Evolutionary conservation across 768 basidiomycete genomes (phyloP), one percentile per base, ranked within the genome.

Genomic region (Tremella fuciformis): DNA sequence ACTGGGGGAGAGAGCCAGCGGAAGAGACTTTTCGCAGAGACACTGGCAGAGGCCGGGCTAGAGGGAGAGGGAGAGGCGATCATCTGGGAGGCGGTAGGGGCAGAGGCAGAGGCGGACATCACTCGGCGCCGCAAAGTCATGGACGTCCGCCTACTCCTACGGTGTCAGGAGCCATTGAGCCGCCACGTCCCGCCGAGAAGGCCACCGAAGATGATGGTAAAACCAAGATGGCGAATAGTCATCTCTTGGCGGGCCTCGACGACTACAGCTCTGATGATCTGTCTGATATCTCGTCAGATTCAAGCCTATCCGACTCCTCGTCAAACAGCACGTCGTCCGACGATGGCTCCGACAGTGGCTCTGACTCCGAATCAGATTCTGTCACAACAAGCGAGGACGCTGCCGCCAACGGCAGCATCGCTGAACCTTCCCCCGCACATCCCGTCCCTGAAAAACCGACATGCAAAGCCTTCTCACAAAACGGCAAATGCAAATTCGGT

Each of bases 21-120:
- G 24, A 11, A 16, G 51, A 53, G 60, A 37, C 4, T 6, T 9
- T 9, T 34, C 18, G 42, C 22, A 41, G 48, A n/a, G 42, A 24
- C 3, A n/a, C 19, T 39, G 6, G 8, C 18, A n/a, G 18, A 25
- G 47, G 52, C n/a, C 47, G 50, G 42, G 60, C 29, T 53, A 40
- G 15, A 46, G 39, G 56, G 44, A 68, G 64, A 37, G 55, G 61
- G 4, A 53, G 59, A 50, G 70, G 21, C 18, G 55, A 46, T 2
- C 40, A 50, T 19, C 55, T 53, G 8, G 71, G 65, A 42, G 54
- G 78, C 48, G 78, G 79, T 8, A 64, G 79, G 51, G 74, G 73
- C 24, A 49, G 67, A 53, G 67, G 62, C 1, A 66, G 70, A 60
- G 79, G 74, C 50, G 67, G 53, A 68, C 67, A 25, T 64, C 62